Percentiles rank a stretch among this genome's conserved stretches.
Conservation (phyloP, 345 rosid species). For the Murraya koenigii region DNA sequence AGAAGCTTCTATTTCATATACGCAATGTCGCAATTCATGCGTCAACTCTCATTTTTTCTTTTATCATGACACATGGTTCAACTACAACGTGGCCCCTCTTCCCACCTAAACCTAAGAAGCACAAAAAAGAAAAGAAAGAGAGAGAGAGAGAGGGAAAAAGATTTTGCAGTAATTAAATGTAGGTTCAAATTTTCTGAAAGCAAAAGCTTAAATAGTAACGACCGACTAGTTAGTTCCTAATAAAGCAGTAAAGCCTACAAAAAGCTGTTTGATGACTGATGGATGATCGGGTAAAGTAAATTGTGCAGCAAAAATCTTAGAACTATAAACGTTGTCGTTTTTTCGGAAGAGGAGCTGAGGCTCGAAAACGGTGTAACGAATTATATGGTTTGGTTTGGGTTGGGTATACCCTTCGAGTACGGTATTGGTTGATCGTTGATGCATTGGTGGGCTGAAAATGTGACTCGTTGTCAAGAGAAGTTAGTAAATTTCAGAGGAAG, state of each 20-base stretch:
- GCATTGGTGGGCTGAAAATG: too few relatives aligned
- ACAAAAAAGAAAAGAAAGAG: neutral
- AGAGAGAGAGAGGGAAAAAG: neutral
- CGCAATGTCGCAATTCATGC: neutral
- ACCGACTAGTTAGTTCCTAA: neutral
- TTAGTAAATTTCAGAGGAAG: neutral
- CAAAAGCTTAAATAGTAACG: neutral
- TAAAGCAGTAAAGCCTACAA: constrained; percentile 1
- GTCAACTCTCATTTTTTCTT: neutral
- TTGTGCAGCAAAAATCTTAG: neutral
- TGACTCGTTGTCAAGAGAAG: neutral
- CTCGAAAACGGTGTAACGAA: too few relatives aligned
- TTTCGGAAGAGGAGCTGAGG: too few relatives aligned
- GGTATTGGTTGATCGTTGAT: too few relatives aligned
- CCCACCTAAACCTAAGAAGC: neutral
- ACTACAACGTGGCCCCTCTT: neutral
- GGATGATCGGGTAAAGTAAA: neutral
- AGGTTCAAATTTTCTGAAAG: neutral
- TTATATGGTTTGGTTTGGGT: too few relatives aligned
- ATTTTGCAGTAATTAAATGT: neutral
- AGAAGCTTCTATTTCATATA: neutral
- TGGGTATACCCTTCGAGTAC: too few relatives aligned
- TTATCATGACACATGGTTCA: neutral
- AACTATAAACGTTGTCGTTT: too few relatives aligned
- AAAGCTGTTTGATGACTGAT: neutral